phyloP scores from a whole-genome alignment of 1,284 basidiomycete species.

The Mrakiaceae sp. region DNA sequence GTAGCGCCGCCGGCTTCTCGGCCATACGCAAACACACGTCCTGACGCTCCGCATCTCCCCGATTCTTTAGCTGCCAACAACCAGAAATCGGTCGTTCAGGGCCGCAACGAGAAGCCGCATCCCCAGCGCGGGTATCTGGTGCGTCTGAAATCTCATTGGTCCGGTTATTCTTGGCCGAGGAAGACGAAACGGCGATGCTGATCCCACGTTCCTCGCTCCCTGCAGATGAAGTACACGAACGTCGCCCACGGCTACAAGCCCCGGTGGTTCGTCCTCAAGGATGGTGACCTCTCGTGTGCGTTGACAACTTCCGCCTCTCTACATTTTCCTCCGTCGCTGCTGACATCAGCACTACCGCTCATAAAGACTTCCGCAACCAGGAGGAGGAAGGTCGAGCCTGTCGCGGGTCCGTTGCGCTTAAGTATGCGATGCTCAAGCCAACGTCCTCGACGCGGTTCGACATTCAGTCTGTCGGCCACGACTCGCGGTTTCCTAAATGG shows the following conservation, averaged over 20 bases:
- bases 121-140: conserved; percentile 59
- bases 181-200: too few relatives aligned
- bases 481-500: conserved; percentile 52
- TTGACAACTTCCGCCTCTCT: conserved; percentile 20
- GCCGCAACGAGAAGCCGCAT: conserved; percentile 41
- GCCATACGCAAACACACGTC: conserved; percentile 1
- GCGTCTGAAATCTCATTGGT: too few relatives aligned
- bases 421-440: conserved; percentile 55
- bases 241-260: conserved; percentile 83
- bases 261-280: conserved; percentile 86
- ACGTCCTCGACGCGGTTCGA: conserved; percentile 21
- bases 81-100: conserved; percentile 22
- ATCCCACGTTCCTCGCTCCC: conserved; percentile 15
- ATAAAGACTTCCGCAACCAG: conserved; percentile 71
- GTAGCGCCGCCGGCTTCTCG: conserved; percentile 19
- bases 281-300: conserved; percentile 68
- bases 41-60: conserved; percentile 26
- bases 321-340: background rate
- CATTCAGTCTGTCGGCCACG: conserved; percentile 5
- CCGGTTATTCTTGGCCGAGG: too few relatives aligned
- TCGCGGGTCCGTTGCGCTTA: conserved; percentile 81
- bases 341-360: conserved; percentile 2
- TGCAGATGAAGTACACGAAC: conserved; percentile 69
- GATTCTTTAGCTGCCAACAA: conserved; percentile 41
- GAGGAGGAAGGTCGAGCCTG: conserved; percentile 82